Conservation (phyloP, 495 filamentous ascomycete species). For the Penicillium lividum region DNA sequence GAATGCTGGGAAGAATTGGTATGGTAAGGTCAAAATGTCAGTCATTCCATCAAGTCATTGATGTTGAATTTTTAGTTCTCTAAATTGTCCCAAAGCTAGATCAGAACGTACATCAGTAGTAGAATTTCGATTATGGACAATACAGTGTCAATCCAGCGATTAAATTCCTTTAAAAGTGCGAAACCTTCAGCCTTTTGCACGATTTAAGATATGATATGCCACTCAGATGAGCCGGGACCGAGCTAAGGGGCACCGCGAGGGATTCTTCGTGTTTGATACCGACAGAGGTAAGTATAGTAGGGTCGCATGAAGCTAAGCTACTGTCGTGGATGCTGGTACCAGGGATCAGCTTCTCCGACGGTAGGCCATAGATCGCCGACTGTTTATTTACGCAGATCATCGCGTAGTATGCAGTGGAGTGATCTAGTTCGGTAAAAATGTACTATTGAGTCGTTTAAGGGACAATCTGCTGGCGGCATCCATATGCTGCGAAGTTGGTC, state of each 20-base stretch:
- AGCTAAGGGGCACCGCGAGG: no score
- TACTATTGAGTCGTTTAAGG: background rate
- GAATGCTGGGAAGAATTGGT: background rate
- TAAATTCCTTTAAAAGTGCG: background rate
- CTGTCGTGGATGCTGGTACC: background rate
- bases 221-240: background rate
- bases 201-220: background rate
- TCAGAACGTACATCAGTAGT: background rate
- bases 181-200: background rate
- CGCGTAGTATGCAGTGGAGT: background rate
- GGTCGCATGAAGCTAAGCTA: background rate
- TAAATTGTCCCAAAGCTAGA: background rate
- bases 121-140: background rate
- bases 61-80: background rate
- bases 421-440: background rate
- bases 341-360: background rate
- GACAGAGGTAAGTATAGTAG: background rate
- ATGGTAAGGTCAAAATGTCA: background rate
- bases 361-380: background rate
- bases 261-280: background rate
- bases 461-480: background rate
- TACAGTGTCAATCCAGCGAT: background rate
- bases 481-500: background rate
- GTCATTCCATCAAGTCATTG: background rate
- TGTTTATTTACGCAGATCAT: background rate